phyloP scores from a whole-genome alignment of 78 protist species.

The Dictyostelium capitatum region DNA sequence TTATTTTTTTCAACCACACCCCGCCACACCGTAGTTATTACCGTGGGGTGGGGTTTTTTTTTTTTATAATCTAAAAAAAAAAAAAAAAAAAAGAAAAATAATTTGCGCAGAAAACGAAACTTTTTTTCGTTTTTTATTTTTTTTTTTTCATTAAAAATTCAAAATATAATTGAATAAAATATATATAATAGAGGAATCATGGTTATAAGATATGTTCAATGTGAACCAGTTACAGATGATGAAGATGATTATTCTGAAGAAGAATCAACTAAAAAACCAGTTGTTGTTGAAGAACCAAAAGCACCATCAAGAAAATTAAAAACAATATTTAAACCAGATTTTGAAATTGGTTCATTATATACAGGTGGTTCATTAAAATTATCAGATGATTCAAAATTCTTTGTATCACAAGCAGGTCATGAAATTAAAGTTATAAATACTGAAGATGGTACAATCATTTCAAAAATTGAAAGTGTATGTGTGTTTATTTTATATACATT shows the following conservation, averaged over 20 bases:
- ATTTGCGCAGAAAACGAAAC: too few species aligned
- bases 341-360: conserved; percentile 18
- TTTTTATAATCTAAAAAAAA: too few species aligned
- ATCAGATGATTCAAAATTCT: conserved; percentile 4
- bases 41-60: too few species aligned
- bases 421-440: conserved; percentile 27
- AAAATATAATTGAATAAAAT: too few species aligned
- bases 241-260: conserved; percentile 19
- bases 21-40: too few species aligned
- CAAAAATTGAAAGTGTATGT: conserved; percentile 35
- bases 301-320: conserved; percentile 47
- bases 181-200: too few species aligned
- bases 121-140: too few species aligned
- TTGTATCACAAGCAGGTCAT: conserved; percentile 7
- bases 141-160: too few species aligned
- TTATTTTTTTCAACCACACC: too few species aligned
- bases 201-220: conserved; percentile 41
- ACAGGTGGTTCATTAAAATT: conserved; percentile 46
- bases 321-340: conserved; percentile 62
- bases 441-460: conserved; percentile 11
- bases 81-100: too few species aligned
- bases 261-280: background rate
- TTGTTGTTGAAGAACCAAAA: conserved; percentile 6
- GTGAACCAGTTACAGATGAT: conserved; percentile 63
- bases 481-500: background rate